phyloP scores from a whole-genome alignment of 345 rosid species.

The Arabis hirsuta region DNA sequence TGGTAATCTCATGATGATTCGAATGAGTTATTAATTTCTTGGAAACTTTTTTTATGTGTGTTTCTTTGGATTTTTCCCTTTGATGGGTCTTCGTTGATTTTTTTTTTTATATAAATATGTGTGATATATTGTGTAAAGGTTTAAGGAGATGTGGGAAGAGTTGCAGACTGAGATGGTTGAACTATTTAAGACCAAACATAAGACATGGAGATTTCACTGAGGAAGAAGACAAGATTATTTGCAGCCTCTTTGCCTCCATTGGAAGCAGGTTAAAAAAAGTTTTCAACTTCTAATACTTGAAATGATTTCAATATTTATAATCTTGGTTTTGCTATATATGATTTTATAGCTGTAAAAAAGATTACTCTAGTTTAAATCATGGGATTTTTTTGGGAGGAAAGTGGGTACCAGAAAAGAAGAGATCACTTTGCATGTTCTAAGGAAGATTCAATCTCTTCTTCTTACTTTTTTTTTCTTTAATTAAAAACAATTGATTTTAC shows the following conservation, averaged over 20 bases:
- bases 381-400: conserved; percentile 10
- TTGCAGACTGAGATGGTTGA: conserved; percentile 90
- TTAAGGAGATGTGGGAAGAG: conserved; percentile 90
- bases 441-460: conserved; percentile 35
- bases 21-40: background rate
- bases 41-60: background rate
- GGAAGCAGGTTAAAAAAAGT: conserved; percentile 78
- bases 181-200: conserved; percentile 87
- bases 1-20: conserved; percentile 49
- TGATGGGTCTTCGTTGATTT: conserved; percentile 5
- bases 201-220: conserved; percentile 91
- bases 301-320: background rate
- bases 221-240: conserved; percentile 75
- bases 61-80: conserved; percentile 13
- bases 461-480: background rate
- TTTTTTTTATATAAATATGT: background rate
- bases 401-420: conserved; percentile 28
- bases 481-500: conserved; percentile 1
- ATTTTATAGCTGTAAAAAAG: background rate
- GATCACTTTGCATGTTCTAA: conserved; percentile 37
- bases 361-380: conserved; percentile 21
- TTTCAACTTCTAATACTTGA: background rate
- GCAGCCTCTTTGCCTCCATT: conserved; percentile 67
- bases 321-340: conserved; percentile 12
- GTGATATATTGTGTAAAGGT: conserved; percentile 47